These are phyloP conservation scores for Nissolia schottii DNA, from an alignment of 306 rosid species.

Conservation along the genomic window DNA sequence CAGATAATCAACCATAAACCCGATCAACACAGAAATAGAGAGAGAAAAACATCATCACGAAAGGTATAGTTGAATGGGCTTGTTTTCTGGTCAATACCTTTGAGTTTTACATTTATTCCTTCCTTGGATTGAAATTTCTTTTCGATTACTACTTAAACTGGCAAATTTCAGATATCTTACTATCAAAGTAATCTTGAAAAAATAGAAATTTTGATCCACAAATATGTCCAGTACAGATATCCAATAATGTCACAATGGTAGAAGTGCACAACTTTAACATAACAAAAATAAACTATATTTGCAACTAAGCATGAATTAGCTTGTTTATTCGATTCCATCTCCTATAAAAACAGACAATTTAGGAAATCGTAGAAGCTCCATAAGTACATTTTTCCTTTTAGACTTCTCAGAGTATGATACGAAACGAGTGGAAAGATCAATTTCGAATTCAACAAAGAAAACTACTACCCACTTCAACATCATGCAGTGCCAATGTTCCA, in stretches of 20 bases:
- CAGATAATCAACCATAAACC: constrained; percentile 16
- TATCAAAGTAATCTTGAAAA: constrained; percentile 4
- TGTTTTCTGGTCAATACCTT: too few relatives aligned
- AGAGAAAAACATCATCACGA: neutral
- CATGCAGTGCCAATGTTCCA: constrained; percentile 82
- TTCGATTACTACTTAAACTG: constrained; percentile 10
- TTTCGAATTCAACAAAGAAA: neutral
- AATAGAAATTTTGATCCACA: constrained; percentile 8
- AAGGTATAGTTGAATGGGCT: too few relatives aligned
- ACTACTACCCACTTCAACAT: constrained; percentile 71
- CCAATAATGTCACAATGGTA: constrained; percentile 8
- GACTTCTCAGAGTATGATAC: neutral
- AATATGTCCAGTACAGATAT: neutral
- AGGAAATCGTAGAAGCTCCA: neutral
- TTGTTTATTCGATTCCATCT: neutral
- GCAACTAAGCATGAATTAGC: neutral
- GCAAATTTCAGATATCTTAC: constrained; percentile 3
- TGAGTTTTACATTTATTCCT: neutral
- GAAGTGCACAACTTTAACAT: neutral
- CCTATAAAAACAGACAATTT: constrained; percentile 1
- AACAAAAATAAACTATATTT: neutral
- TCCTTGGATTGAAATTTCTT: constrained; percentile 1
- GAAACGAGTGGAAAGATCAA: neutral
- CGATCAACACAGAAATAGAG: neutral
- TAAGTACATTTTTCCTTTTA: neutral